These are phyloP conservation scores for Cyberlindnera mycetangii DNA, from an alignment of 805 yeast species.

Conservation along the genomic window DNA sequence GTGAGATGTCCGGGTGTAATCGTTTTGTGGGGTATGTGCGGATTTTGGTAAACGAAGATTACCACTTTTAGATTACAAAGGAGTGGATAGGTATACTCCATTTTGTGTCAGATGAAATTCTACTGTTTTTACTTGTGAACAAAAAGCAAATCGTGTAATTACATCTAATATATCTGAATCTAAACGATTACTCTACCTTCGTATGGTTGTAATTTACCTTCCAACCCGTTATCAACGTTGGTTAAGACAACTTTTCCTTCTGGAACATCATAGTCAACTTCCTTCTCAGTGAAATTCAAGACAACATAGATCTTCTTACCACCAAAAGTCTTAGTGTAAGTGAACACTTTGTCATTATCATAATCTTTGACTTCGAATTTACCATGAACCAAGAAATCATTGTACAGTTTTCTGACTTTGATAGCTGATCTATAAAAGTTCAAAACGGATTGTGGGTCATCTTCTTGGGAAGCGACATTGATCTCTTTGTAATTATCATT, in stretches of 20 bases:
- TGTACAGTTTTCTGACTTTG: constrained; percentile 40
- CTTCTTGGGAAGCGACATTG: constrained; percentile 44
- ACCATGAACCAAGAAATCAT: constrained; percentile 46
- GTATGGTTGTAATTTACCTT: constrained; percentile 37
- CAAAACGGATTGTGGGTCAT: constrained; percentile 44
- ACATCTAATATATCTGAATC: background rate
- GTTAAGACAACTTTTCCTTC: constrained; percentile 33
- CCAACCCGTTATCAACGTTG: constrained; percentile 29
- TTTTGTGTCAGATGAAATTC: no score
- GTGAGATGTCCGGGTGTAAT: no score
- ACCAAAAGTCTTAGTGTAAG: constrained; percentile 37
- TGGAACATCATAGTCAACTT: constrained; percentile 31
- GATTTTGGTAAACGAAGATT: background rate
- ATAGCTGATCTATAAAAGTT: constrained; percentile 45
- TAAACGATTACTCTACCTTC: constrained; percentile 49
- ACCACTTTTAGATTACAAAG: background rate
- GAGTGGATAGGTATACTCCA: no score
- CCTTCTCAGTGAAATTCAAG: constrained; percentile 40
- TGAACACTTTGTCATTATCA: constrained; percentile 40
- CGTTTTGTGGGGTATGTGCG: no score
- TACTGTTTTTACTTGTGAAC: background rate
- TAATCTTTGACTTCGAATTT: constrained; percentile 41
- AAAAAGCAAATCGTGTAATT: background rate
- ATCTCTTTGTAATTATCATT: constrained; percentile 47
- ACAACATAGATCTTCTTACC: constrained; percentile 36